phyloP scores from a whole-genome alignment of 108 stramenopile species.

The Schizochytrium sp. region DNA sequence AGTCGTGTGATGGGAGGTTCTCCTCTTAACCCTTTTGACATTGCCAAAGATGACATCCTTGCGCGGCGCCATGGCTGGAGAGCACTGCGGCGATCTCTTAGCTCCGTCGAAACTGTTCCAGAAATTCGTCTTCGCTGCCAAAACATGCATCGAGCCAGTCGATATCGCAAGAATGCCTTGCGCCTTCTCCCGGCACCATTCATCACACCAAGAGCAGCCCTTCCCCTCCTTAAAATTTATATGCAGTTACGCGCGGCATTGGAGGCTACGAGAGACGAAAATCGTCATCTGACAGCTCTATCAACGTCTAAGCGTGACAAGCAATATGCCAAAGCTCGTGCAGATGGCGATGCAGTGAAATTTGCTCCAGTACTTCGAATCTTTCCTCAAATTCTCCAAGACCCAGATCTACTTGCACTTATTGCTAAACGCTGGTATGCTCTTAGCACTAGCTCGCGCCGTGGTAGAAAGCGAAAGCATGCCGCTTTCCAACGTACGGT shows the following conservation, averaged over 20 bases:
- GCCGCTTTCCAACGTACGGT: neutral
- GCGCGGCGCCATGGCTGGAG: slow-evolving; percentile 25
- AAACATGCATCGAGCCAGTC: neutral
- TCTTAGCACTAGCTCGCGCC: neutral
- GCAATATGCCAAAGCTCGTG: neutral
- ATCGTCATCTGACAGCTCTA: neutral
- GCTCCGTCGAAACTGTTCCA: neutral
- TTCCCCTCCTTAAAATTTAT: slow-evolving; percentile 1
- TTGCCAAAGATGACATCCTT: slow-evolving; percentile 46
- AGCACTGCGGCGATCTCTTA: slow-evolving; percentile 3
- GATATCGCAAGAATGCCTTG: neutral
- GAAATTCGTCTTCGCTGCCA: slow-evolving; percentile 36
- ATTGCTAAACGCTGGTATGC: neutral
- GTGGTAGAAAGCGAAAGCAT: neutral
- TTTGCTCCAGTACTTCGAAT: slow-evolving; percentile 43
- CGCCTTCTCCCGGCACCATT: slow-evolving; percentile 14
- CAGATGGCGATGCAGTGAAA: neutral
- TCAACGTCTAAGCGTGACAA: neutral
- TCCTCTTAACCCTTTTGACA: slow-evolving; percentile 20
- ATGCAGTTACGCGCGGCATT: slow-evolving; percentile 1
- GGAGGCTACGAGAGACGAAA: neutral
- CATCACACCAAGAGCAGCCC: neutral
- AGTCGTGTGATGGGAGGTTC: slow-evolving; percentile 7
- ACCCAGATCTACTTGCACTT: slow-evolving; percentile 11
- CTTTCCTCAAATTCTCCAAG: slow-evolving; percentile 27